Percentiles rank a stretch among this genome's conserved stretches.
phyloP scores from a whole-genome alignment of 768 basidiomycete species.

The Suillus luteus region DNA sequence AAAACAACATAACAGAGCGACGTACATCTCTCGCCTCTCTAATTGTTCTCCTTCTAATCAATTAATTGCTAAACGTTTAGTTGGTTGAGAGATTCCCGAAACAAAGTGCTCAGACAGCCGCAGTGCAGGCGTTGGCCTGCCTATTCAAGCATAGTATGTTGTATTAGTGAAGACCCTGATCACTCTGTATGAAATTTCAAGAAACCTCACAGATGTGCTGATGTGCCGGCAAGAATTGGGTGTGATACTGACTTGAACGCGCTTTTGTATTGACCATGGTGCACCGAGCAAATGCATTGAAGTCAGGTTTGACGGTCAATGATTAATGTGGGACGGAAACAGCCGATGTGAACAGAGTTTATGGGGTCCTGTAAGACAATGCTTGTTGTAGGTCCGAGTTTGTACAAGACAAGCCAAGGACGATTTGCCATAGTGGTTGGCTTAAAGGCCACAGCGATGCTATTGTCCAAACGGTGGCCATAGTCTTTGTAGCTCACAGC shows the following conservation, averaged over 20 bases:
- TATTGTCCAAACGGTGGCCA: slow-evolving; percentile 25
- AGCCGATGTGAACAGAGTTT: slow-evolving; percentile 13
- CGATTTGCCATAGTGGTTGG: slow-evolving; percentile 5
- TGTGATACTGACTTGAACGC: not conserved
- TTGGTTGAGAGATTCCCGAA: not conserved
- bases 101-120: not conserved
- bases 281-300: not conserved
- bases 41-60: not conserved
- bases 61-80: not conserved
- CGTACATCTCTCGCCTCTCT: not conserved
- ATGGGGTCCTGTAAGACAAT: slow-evolving; percentile 23
- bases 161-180: slow-evolving; percentile 17
- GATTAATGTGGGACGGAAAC: slow-evolving; percentile 12
- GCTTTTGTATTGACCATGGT: not conserved
- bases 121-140: not conserved
- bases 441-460: slow-evolving; percentile 1
- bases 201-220: not conserved
- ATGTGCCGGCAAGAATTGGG: not conserved
- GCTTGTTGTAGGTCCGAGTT: slow-evolving; percentile 25
- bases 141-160: slow-evolving; percentile 24
- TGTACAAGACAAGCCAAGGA: slow-evolving; percentile 4
- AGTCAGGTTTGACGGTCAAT: slow-evolving; percentile 12
- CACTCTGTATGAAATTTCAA: not conserved
- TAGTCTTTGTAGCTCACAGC: slow-evolving; percentile 15
- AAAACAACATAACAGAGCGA: not conserved